Percentiles rank a stretch among this genome's conserved stretches.
Conservation (phyloP, 257 asterid genomes). For the Scutellaria galericulata region DNA sequence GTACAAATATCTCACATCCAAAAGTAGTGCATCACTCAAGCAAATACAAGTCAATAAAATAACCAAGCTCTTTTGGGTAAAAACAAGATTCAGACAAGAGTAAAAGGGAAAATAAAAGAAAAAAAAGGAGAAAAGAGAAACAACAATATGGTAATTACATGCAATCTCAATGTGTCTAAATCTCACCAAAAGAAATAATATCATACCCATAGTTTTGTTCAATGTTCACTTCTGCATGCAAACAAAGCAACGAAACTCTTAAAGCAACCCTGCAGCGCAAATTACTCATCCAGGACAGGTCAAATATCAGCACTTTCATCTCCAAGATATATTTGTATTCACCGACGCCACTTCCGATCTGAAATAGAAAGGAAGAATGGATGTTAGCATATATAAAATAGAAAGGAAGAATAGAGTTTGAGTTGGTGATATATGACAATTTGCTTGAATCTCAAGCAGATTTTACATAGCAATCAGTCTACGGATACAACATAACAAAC, state of each 20-base stretch:
- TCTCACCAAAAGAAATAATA: slow-evolving; percentile 37
- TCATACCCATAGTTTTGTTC: slow-evolving; percentile 25
- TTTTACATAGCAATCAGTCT: neutral
- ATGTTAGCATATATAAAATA: neutral
- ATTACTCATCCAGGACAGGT: slow-evolving; percentile 28
- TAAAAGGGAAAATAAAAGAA: neutral
- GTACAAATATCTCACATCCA: slow-evolving; percentile 6
- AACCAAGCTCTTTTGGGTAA: slow-evolving; percentile 32
- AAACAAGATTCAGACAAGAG: slow-evolving; percentile 8
- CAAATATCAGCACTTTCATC: slow-evolving; percentile 35
- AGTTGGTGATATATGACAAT: neutral
- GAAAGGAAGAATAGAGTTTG: too few species aligned
- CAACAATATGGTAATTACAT: slow-evolving; percentile 36
- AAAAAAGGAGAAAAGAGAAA: slow-evolving; percentile 1
- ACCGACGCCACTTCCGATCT: slow-evolving; percentile 90
- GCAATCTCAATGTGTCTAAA: slow-evolving; percentile 39
- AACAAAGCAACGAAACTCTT: slow-evolving; percentile 34
- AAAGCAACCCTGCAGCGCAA: slow-evolving; percentile 26
- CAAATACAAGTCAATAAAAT: slow-evolving; percentile 38
- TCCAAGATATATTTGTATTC: slow-evolving; percentile 33
- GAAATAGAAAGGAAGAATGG: slow-evolving; percentile 18
- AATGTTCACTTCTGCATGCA: slow-evolving; percentile 30
- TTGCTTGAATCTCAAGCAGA: neutral
- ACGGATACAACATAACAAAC: neutral
- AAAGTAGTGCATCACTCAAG: slow-evolving; percentile 22